Conservation (phyloP, 2,329 filamentous ascomycete species). For the Fusarium equiseti region DNA sequence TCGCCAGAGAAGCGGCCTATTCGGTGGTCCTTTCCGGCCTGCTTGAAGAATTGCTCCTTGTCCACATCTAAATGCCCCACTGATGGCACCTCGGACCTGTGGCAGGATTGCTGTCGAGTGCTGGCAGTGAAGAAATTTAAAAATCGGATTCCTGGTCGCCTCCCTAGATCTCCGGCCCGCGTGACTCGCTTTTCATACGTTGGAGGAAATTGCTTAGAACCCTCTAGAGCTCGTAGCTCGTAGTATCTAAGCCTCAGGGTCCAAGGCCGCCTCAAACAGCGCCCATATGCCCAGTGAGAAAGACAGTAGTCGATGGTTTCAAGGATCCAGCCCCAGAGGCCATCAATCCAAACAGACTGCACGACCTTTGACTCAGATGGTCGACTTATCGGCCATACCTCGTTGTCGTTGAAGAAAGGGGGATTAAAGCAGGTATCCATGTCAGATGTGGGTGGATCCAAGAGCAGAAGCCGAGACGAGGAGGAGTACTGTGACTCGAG, state of each 20-base stretch:
- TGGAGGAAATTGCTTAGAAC: background rate
- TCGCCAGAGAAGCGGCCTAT: background rate
- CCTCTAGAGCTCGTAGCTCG: background rate
- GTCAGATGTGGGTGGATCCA: background rate
- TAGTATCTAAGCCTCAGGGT: background rate
- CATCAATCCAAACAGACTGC: background rate
- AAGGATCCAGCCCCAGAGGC: background rate
- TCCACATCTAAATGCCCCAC: background rate
- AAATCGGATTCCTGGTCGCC: background rate
- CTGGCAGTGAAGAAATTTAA: constrained; percentile 1
- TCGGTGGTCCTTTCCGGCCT: background rate
- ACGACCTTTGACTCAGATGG: background rate
- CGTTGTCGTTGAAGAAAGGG: background rate
- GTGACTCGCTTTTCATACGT: background rate
- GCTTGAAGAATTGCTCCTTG: background rate
- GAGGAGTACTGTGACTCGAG: constrained; percentile 1
- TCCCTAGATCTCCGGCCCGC: background rate
- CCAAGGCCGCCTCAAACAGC: background rate
- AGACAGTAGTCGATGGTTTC: background rate
- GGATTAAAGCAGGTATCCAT: background rate
- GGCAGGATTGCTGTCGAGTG: background rate
- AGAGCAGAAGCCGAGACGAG: background rate
- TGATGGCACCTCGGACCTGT: background rate
- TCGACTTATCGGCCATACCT: background rate
- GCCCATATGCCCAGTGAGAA: constrained; percentile 1